Percentiles rank a stretch among this genome's conserved stretches.
phyloP scores from a whole-genome alignment of 1,139 yeast genomes.

The Blastobotrys aristatus region DNA sequence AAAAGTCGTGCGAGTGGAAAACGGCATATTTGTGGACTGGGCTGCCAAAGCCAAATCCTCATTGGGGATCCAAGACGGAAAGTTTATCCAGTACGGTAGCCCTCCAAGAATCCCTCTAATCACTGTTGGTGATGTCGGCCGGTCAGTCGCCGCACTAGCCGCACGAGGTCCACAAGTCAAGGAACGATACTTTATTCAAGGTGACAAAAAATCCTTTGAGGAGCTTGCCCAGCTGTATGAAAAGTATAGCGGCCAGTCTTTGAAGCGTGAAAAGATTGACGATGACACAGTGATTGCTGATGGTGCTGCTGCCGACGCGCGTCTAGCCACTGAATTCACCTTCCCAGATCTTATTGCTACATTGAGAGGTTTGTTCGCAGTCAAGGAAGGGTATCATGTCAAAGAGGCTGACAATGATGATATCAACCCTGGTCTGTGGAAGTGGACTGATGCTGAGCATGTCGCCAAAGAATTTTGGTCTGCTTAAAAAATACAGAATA shows the following conservation, averaged over 20 bases:
- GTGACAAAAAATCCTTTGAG: background rate
- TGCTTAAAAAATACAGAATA: too few relatives aligned
- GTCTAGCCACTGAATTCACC: background rate
- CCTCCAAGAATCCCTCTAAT: background rate
- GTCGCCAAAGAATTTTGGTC: background rate
- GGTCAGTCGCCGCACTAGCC: slow-evolving; percentile 5
- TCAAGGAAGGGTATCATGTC: background rate
- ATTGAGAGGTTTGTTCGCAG: background rate
- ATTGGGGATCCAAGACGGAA: background rate
- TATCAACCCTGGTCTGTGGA: background rate
- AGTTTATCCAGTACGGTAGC: background rate
- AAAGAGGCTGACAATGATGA: background rate
- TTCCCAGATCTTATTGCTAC: background rate
- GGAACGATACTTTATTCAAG: background rate
- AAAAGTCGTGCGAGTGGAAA: background rate
- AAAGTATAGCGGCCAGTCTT: slow-evolving; percentile 35
- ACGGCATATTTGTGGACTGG: slow-evolving; percentile 5
- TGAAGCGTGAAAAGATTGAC: slow-evolving; percentile 21
- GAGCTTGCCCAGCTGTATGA: slow-evolving; percentile 5
- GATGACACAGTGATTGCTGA: background rate
- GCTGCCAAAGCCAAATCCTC: background rate
- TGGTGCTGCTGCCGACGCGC: background rate
- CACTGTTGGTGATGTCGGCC: slow-evolving; percentile 4
- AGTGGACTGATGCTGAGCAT: background rate
- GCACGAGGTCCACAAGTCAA: background rate